Evolutionary conservation across 495 filamentous ascomycete species (phyloP), one percentile per base, ranked within the genome.

Genomic region (Ramalina intermedia): DNA sequence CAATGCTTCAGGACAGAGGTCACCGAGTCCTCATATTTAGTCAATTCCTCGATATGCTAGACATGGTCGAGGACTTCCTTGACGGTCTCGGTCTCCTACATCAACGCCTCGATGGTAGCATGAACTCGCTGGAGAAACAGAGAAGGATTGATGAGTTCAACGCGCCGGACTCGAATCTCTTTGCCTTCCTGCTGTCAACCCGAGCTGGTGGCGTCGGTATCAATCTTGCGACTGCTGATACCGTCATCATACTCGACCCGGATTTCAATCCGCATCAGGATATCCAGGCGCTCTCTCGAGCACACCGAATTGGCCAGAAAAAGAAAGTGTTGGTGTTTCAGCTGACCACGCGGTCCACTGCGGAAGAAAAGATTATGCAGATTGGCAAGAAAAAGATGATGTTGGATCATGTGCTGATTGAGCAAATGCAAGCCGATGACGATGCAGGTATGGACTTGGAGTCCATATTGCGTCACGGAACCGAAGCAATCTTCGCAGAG

Each of bases 201-300:
- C 81, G 91, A 52, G 88, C 91, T 6, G 91, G 91, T 36, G 91
- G 91, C 44, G 90, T 96, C 2, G 91, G 91, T 14, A 99, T 99
- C 68, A 99, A 99, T 58, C 75, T 99, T 41, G 91, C 93, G 0
- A 94, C 87, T 26, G 91, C 91, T 3, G 91, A 99, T 58, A 99
- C 93, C 0, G 91, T 99, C 52, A 96, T 99, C 47, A 95, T 99
- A 43, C 80, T 96, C 55, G 91, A 99, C 58, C 93, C 91, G 0
- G 91, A 99, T 58, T 96, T 94, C 68, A 99, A 99, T 55, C 91
- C 91, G 0, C 91, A 96, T 56, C 91, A 96, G 61, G 91, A 99
- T 58, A 86, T 96, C 53, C 91, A 99, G 63, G 91, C 91, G 0
- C 66, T 96, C 5, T 94, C 87, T 7, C 81, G 91, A 51, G 93